Percentiles rank a stretch among this genome's conserved stretches.
These are phyloP conservation scores for Yarrowia yakushimensis DNA, from an alignment of 805 yeast species.

Conservation along the genomic window DNA sequence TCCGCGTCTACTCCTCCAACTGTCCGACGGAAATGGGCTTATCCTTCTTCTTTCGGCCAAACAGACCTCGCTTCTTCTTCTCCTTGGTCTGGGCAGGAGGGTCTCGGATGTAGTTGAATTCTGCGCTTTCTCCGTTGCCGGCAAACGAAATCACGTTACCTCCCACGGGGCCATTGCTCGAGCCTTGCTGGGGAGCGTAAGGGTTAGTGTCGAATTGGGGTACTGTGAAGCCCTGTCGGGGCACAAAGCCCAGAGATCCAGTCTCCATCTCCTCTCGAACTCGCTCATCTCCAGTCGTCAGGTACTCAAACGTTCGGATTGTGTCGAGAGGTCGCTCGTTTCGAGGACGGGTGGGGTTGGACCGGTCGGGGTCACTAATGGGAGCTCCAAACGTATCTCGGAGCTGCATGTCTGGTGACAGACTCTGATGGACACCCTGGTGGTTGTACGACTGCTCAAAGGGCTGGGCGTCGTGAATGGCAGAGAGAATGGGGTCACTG, in stretches of 20 bases:
- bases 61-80: slow-evolving; percentile 69
- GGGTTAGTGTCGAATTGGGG: slow-evolving; percentile 46
- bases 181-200: slow-evolving; percentile 31
- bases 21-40: slow-evolving; percentile 11
- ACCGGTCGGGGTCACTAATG: slow-evolving; percentile 74
- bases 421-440: slow-evolving; percentile 38
- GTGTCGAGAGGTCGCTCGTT: slow-evolving; percentile 98
- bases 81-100: slow-evolving; percentile 51
- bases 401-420: slow-evolving; percentile 52
- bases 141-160: slow-evolving; percentile 35
- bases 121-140: slow-evolving; percentile 38
- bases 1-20: slow-evolving; percentile 1
- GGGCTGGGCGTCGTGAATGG: slow-evolving; percentile 95
- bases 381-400: slow-evolving; percentile 85
- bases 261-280: slow-evolving; percentile 82
- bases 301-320: slow-evolving; percentile 86
- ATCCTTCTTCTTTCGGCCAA: slow-evolving; percentile 62
- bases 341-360: slow-evolving; percentile 89
- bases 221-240: slow-evolving; percentile 65
- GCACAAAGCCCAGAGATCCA: slow-evolving; percentile 76
- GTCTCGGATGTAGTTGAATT: slow-evolving; percentile 44
- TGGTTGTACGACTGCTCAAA: slow-evolving; percentile 59
- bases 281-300: slow-evolving; percentile 82
- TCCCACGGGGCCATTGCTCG: slow-evolving; percentile 27
- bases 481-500: slow-evolving; percentile 80